Conservation (phyloP, 2,329 filamentous ascomycete genomes). For the Aspergillus pseudonomiae region DNA sequence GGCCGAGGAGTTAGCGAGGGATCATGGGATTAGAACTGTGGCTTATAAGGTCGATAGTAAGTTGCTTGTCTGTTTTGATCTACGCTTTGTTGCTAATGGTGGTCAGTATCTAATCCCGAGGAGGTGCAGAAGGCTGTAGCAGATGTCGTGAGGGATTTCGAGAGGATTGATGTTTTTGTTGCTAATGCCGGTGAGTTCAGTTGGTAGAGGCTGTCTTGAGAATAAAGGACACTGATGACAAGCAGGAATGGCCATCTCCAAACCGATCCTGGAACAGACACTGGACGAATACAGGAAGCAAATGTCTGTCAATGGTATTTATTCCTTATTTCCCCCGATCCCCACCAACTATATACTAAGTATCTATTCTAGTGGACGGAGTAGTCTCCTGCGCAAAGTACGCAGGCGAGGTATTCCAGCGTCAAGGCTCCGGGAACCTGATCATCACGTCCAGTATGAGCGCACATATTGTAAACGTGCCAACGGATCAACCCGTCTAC, state of each 20-base stretch:
- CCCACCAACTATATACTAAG: constrained; percentile 14
- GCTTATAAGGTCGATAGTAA: constrained; percentile 50
- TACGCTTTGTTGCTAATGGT: not conserved
- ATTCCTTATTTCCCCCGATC: accelerated
- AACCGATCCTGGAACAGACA: constrained; percentile 58
- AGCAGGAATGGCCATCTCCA: constrained; percentile 55
- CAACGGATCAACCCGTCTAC: constrained; percentile 59
- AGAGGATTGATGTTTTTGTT: constrained; percentile 48
- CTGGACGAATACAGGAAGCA: constrained; percentile 56
- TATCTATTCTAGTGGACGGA: constrained; percentile 50
- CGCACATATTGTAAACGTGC: constrained; percentile 56
- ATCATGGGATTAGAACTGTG: constrained; percentile 41
- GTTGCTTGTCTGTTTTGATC: not conserved
- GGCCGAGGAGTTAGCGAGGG: constrained; percentile 35
- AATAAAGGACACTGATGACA: constrained; percentile 7
- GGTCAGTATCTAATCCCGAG: constrained; percentile 45
- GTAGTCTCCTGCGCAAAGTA: constrained; percentile 51
- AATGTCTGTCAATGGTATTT: constrained; percentile 57
- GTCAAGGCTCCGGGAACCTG: constrained; percentile 45
- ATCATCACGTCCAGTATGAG: constrained; percentile 59
- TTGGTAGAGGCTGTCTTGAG: not conserved
- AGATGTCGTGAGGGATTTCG: constrained; percentile 45
- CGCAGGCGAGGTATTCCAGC: constrained; percentile 48
- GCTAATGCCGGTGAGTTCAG: constrained; percentile 44
- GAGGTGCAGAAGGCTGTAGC: constrained; percentile 39